Evolutionary conservation across 1,284 basidiomycete genomes (phyloP).

Genomic region (Hemileia vastatrix): DNA sequence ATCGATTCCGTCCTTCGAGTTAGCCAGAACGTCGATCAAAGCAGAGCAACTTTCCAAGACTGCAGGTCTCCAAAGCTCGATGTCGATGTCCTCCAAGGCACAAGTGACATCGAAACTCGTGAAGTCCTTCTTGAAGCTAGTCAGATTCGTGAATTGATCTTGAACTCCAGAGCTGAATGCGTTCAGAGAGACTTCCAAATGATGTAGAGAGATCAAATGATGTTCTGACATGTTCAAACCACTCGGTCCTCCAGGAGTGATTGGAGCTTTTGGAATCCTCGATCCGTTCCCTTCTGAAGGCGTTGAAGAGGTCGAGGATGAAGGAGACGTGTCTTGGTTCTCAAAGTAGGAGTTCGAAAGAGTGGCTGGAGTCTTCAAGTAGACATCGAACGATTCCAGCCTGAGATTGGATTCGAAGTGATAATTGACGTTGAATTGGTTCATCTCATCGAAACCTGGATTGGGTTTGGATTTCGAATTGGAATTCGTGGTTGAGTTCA

Average conservation of each 20-base stretch:
- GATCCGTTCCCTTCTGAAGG: neutral
- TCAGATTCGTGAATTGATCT: neutral
- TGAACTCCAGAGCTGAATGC: slow-evolving; percentile 25
- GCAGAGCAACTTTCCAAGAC: slow-evolving; percentile 27
- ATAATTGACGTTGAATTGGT: slow-evolving; percentile 27
- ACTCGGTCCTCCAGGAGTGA: neutral
- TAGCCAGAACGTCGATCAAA: slow-evolving; percentile 17
- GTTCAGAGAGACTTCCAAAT: slow-evolving; percentile 26
- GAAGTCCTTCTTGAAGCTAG: neutral
- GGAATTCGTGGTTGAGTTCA: neutral
- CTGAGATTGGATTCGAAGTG: slow-evolving; percentile 28
- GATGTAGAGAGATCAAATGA: slow-evolving; percentile 31
- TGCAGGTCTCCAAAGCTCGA: slow-evolving; percentile 33
- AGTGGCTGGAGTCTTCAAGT: slow-evolving; percentile 6
- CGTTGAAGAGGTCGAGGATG: neutral
- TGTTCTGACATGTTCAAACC: slow-evolving; percentile 26
- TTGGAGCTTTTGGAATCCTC: neutral
- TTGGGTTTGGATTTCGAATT: neutral
- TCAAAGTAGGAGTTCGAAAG: neutral
- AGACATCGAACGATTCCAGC: slow-evolving; percentile 31
- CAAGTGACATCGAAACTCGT: slow-evolving; percentile 25
- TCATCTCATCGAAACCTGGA: slow-evolving; percentile 23
- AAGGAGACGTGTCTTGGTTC: neutral
- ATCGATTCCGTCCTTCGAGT: slow-evolving; percentile 5
- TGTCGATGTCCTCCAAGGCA: slow-evolving; percentile 33